These are phyloP conservation scores for Isatis tinctoria DNA, from an alignment of 345 rosid species.

Conservation along the genomic window DNA sequence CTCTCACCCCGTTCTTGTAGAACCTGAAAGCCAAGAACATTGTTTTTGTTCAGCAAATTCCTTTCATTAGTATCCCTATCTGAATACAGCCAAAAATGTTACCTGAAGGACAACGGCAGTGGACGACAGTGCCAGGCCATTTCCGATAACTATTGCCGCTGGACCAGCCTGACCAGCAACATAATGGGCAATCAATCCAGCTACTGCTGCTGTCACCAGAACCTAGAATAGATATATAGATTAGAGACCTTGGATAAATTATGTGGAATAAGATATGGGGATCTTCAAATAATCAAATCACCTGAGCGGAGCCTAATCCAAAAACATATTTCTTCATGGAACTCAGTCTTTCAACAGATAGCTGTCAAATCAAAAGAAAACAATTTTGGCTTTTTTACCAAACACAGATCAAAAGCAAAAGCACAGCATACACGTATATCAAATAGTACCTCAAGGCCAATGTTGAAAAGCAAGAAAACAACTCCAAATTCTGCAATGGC, in stretches of 20 bases:
- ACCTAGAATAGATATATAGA: slow-evolving; percentile 50
- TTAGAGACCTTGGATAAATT: slow-evolving; percentile 5
- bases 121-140: slow-evolving; percentile 94
- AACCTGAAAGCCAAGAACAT: slow-evolving; percentile 52
- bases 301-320: slow-evolving; percentile 97
- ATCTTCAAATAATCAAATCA: slow-evolving; percentile 34
- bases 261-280: neutral
- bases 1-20: slow-evolving; percentile 99
- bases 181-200: slow-evolving; percentile 79
- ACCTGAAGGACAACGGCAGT: slow-evolving; percentile 99
- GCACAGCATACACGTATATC: slow-evolving; percentile 6
- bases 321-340: slow-evolving; percentile 99
- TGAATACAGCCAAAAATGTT: slow-evolving; percentile 11
- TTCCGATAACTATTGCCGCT: slow-evolving; percentile 94
- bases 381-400: slow-evolving; percentile 20
- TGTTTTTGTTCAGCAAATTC: slow-evolving; percentile 2
- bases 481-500: slow-evolving; percentile 99
- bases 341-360: slow-evolving; percentile 97
- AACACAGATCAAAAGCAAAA: slow-evolving; percentile 20
- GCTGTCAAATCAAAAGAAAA: slow-evolving; percentile 51
- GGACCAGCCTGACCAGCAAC: slow-evolving; percentile 83
- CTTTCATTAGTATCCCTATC: neutral
- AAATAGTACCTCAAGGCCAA: slow-evolving; percentile 88
- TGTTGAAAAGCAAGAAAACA: slow-evolving; percentile 92
- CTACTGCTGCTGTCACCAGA: slow-evolving; percentile 80